Evolutionary conservation across 2,329 filamentous ascomycete species (phyloP).

Genomic region (Hypoxylon sp.): DNA sequence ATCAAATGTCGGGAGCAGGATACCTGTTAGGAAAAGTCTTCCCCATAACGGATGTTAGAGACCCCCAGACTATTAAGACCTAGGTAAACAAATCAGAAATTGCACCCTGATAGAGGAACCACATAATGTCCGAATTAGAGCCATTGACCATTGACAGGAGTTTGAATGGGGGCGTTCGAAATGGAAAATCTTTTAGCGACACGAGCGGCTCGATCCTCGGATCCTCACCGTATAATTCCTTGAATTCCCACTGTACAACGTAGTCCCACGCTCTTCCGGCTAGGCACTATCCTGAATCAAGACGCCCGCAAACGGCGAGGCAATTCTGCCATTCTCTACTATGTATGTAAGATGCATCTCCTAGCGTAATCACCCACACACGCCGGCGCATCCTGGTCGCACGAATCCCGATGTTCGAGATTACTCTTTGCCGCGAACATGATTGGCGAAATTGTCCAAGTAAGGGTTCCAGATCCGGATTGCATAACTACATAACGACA

Average conservation of each 20-base stretch:
- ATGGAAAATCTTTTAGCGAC: slow-evolving; percentile 49
- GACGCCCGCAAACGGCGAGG: slow-evolving; percentile 42
- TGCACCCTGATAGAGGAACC: slow-evolving; percentile 44
- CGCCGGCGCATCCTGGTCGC: slow-evolving; percentile 42
- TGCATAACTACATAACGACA: slow-evolving; percentile 22
- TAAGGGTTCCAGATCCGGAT: slow-evolving; percentile 32
- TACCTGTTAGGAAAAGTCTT: slow-evolving; percentile 39
- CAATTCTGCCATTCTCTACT: slow-evolving; percentile 32
- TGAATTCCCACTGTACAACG: slow-evolving; percentile 27
- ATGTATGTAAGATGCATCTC: slow-evolving; percentile 19
- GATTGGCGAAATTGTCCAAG: slow-evolving; percentile 47
- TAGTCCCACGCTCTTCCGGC: slow-evolving; percentile 30
- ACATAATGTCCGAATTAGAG: slow-evolving; percentile 53
- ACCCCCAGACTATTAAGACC: slow-evolving; percentile 31
- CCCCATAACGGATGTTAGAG: slow-evolving; percentile 31
- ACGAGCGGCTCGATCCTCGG: slow-evolving; percentile 49
- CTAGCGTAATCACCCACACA: slow-evolving; percentile 49
- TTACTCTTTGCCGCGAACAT: slow-evolving; percentile 44
- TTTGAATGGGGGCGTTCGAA: slow-evolving; percentile 43
- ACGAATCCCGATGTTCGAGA: slow-evolving; percentile 49
- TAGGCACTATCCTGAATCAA: slow-evolving; percentile 32
- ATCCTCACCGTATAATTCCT: slow-evolving; percentile 45
- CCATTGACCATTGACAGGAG: slow-evolving; percentile 48
- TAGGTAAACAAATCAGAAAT: slow-evolving; percentile 48
- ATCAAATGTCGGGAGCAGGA: slow-evolving; percentile 36